phyloP scores from a whole-genome alignment of 2,329 filamentous ascomycete genomes.

The Colletotrichum gigasporum region DNA sequence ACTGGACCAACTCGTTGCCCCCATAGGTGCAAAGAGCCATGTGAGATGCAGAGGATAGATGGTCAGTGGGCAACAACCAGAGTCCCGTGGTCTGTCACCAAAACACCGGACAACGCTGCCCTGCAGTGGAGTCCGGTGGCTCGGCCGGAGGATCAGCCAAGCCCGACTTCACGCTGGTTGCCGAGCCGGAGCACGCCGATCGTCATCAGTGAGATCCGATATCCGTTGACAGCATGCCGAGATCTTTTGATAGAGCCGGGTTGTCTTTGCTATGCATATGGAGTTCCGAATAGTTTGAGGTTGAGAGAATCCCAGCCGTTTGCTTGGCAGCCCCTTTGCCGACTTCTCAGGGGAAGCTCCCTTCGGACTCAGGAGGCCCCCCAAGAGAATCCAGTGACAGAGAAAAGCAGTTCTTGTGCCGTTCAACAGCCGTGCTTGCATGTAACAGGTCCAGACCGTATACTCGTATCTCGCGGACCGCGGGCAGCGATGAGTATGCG shows the following conservation, averaged over 20 bases:
- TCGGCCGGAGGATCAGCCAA: slow-evolving; percentile 22
- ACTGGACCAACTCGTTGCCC: slow-evolving; percentile 20
- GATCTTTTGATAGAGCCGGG: neutral
- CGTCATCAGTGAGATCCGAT: slow-evolving; percentile 16
- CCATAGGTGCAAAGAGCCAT: neutral
- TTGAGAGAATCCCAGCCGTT: neutral
- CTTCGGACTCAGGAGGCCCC: too few species aligned
- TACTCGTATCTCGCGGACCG: too few species aligned
- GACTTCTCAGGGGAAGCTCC: too few species aligned
- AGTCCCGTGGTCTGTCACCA: neutral
- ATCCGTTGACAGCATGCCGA: neutral
- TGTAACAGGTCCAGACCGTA: too few species aligned
- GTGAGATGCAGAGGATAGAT: slow-evolving; percentile 3
- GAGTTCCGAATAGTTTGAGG: too few species aligned
- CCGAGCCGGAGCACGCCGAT: slow-evolving; percentile 28
- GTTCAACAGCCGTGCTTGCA: too few species aligned
- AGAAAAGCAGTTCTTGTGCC: too few species aligned
- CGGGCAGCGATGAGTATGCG: too few species aligned
- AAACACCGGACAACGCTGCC: neutral
- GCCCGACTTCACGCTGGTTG: slow-evolving; percentile 16
- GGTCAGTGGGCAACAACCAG: neutral
- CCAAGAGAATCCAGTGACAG: too few species aligned
- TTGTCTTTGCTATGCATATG: neutral
- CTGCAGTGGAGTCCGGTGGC: neutral
- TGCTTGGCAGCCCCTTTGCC: too few species aligned